A percentile compares a stretch with the other conserved stretches of the same genome.
phyloP scores from a whole-genome alignment of 139 green algal species.

The Klebsormidium nitens region DNA sequence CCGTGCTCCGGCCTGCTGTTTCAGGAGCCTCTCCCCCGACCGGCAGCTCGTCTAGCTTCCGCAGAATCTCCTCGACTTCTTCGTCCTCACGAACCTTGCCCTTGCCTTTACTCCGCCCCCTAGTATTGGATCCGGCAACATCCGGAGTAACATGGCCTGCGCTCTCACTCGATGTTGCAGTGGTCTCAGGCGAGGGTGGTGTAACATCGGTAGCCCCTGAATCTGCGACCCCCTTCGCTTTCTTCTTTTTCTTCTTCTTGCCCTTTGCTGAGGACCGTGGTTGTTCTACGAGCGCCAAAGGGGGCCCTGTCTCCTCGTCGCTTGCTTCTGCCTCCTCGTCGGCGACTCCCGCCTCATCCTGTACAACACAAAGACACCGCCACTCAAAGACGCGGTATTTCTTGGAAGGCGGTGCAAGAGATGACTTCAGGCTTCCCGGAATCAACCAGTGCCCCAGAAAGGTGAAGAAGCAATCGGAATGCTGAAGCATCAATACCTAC shows the following conservation, averaged over 20 bases:
- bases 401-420: neutral
- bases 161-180: neutral
- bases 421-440: no score
- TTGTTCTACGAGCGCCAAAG: no score
- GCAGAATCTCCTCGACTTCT: slow-evolving; percentile 3
- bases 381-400: neutral
- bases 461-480: no score
- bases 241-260: slow-evolving; percentile 42
- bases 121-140: no score
- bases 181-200: neutral
- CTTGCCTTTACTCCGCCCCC: slow-evolving; percentile 5
- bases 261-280: no score
- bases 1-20: slow-evolving; percentile 4
- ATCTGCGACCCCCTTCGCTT: slow-evolving; percentile 1
- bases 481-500: no score
- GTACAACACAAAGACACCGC: neutral
- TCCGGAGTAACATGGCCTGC: neutral
- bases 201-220: slow-evolving; percentile 38
- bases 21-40: neutral
- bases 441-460: no score
- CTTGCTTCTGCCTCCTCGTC: slow-evolving; percentile 9
- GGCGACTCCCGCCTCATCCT: neutral
- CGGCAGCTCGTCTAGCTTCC: slow-evolving; percentile 6
- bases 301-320: no score
- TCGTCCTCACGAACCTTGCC: neutral